These are phyloP conservation scores for Fusarium clavum DNA, from an alignment of 2,329 filamentous ascomycete genomes.

Conservation along the genomic window DNA sequence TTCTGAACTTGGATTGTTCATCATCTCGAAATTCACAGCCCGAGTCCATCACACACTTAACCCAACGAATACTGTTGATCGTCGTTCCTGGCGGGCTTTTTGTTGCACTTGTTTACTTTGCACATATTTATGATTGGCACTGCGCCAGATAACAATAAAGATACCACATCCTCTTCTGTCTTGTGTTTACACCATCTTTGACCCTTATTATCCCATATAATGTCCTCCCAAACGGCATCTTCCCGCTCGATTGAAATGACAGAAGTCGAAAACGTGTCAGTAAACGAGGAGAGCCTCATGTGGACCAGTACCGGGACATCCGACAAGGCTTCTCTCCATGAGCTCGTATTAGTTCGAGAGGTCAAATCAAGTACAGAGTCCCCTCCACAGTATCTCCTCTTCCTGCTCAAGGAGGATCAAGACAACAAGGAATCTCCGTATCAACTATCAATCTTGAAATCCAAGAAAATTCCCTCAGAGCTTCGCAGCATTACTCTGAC, in stretches of 20 bases:
- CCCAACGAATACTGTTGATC: neutral
- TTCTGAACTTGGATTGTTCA: slow-evolving; percentile 28
- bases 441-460: slow-evolving; percentile 46
- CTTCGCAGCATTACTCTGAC: slow-evolving; percentile 53
- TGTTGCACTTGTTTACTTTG: neutral
- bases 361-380: neutral
- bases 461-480: slow-evolving; percentile 51
- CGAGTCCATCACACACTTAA: neutral
- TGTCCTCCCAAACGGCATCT: slow-evolving; percentile 9
- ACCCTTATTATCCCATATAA: slow-evolving; percentile 3
- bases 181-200: neutral
- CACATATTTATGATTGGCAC: slow-evolving; percentile 31
- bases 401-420: slow-evolving; percentile 53
- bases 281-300: slow-evolving; percentile 43
- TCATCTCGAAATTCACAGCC: neutral
- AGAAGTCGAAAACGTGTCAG: slow-evolving; percentile 35
- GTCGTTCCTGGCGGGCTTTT: neutral
- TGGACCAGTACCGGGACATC: slow-evolving; percentile 43
- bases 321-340: slow-evolving; percentile 34
- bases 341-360: slow-evolving; percentile 48
- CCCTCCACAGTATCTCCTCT: slow-evolving; percentile 50
- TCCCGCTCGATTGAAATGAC: neutral
- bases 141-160: slow-evolving; percentile 23
- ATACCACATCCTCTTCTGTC: slow-evolving; percentile 6
- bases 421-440: slow-evolving; percentile 45